Base-by-base conservation (phyloP, 768 basidiomycete genomes). In the Suillus discolor region DNA sequence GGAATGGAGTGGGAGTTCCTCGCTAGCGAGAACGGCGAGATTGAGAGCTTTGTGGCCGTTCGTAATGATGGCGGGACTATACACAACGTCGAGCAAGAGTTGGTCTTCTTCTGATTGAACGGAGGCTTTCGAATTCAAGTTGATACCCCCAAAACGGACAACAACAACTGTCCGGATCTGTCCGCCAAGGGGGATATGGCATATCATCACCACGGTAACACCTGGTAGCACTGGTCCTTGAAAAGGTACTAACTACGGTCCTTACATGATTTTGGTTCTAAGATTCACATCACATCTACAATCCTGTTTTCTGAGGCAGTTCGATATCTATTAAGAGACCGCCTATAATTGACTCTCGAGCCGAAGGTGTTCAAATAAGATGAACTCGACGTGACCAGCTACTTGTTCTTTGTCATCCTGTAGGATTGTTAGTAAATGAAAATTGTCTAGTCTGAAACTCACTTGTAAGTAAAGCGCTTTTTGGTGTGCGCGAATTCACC, bases 401-500 rank as follows among this genome's bases (percentile, higher is more conserved):
- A 80, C 72, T 75, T 79, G 69, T 83, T 83, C 78, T 79, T 83
- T 57, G 82, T 83, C 39, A 74, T 73, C 66, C 81, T 83, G 62
- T 11, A 2, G 25, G 36, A 42, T 34, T 31, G 42, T 55, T 62
- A 63, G 61, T 15, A 38, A 65, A 59, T 70, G 54, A 12, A 49
- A 64, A 53, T 70, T 65, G 9, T 2, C 18, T 45, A 23, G 34
- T 15, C 15, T 51, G 28, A 59, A 67, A 88, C 93, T 74, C 74
- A 95, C 95, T 87, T 92, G 81, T 89, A 95, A 39, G 82, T 85
- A 77, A 96, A 96, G 63, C 86, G 86, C 78, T 94, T 96, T 80
- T 91, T 89, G 42, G 96, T 98, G 70, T 89, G 87, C 47, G 94
- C 81, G 77, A 99, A 98, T 82, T 98, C 96, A 62, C 97, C 97